These are phyloP conservation scores for Penicillium sp. DNA, from an alignment of 2,329 filamentous ascomycete genomes.

Conservation along the genomic window DNA sequence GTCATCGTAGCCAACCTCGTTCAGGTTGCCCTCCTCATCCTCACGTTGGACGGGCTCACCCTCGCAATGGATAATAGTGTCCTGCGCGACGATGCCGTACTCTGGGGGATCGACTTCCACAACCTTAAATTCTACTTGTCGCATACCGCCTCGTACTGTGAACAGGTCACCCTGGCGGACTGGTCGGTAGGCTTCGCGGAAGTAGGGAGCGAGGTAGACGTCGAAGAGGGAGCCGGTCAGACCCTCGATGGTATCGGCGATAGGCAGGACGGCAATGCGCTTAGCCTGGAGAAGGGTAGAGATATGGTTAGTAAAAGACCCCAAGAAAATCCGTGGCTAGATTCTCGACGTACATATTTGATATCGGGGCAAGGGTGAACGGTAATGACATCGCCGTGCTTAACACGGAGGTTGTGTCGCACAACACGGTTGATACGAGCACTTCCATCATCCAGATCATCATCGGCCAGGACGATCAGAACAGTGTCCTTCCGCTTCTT, in stretches of 20 bases:
- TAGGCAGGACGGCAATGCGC: slow-evolving; percentile 96
- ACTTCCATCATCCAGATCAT: slow-evolving; percentile 96
- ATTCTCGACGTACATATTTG: slow-evolving; percentile 84
- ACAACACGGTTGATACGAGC: slow-evolving; percentile 98
- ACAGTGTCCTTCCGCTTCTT: slow-evolving; percentile 99
- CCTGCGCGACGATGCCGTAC: slow-evolving; percentile 97
- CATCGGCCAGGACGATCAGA: slow-evolving; percentile 94
- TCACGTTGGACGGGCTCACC: slow-evolving; percentile 96
- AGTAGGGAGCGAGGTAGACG: slow-evolving; percentile 98
- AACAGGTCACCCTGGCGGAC: slow-evolving; percentile 97
- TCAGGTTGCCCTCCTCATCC: slow-evolving; percentile 98
- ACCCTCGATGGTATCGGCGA: slow-evolving; percentile 97
- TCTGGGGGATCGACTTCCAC: slow-evolving; percentile 98
- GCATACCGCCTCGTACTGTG: slow-evolving; percentile 96
- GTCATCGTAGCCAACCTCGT: slow-evolving; percentile 98
- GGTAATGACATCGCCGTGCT: slow-evolving; percentile 97
- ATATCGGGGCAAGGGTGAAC: slow-evolving; percentile 98
- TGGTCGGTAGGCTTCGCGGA: slow-evolving; percentile 97
- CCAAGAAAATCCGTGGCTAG: neutral
- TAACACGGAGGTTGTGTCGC: slow-evolving; percentile 96
- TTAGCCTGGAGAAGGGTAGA: slow-evolving; percentile 71
- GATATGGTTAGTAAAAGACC: slow-evolving; percentile 26
- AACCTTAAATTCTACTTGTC: slow-evolving; percentile 99
- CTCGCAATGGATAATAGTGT: slow-evolving; percentile 98
- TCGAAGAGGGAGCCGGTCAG: slow-evolving; percentile 97